Percentiles rank a stretch among this genome's conserved stretches.
Conservation (phyloP, 495 filamentous ascomycete genomes). For the Talaromyces ruber region DNA sequence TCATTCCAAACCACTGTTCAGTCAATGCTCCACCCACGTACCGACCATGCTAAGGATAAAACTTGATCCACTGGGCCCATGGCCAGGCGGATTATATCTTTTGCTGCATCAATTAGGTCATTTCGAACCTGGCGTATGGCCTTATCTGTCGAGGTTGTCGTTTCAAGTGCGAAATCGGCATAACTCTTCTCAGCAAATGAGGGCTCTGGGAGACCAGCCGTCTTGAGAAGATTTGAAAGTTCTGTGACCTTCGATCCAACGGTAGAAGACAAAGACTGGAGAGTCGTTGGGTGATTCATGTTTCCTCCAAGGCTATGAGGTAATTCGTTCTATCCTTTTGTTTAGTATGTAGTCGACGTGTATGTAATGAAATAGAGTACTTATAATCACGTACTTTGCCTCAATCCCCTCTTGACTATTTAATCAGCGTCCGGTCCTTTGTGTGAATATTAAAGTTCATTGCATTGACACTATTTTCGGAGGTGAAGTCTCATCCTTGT, state of each 20-base stretch:
- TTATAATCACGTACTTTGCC: not conserved
- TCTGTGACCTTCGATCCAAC: not conserved
- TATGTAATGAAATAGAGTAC: not conserved
- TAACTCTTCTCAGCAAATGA: not conserved
- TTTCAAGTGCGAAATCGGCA: not conserved
- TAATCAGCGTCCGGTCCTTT: not conserved
- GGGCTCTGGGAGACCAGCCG: not conserved
- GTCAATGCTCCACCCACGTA: not conserved
- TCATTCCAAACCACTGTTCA: not conserved
- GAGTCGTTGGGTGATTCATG: not conserved
- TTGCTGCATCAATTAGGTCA: not conserved
- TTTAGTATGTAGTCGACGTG: not conserved
- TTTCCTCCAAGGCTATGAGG: not conserved
- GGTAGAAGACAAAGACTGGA: not conserved
- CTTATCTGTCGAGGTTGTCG: not conserved
- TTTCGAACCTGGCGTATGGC: not conserved
- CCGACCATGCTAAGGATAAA: not conserved
- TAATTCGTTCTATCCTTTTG: not conserved
- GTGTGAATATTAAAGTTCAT: not conserved
- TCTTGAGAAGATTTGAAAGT: not conserved
- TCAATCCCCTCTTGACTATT: not conserved
- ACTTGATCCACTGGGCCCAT: not conserved
- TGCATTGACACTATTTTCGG: not conserved
- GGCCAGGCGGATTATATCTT: not conserved
- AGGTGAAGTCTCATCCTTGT: not conserved